Conservation (phyloP, 2,329 filamentous ascomycete species). For the Plectosphaerella cucumerina region DNA sequence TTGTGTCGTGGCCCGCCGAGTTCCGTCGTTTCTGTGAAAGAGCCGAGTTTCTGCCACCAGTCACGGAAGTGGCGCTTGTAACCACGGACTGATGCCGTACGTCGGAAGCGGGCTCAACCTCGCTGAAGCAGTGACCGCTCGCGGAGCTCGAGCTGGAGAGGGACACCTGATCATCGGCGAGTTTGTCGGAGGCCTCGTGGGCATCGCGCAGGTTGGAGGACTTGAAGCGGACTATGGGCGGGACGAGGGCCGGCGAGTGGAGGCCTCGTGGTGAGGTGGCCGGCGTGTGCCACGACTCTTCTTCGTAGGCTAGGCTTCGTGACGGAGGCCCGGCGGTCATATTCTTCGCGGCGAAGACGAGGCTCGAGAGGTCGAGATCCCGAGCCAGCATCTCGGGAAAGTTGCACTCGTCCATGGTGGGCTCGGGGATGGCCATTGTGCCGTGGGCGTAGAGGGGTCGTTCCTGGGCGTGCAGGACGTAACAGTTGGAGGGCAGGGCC, state of each 20-base stretch:
- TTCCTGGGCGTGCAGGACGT: slow-evolving; percentile 3
- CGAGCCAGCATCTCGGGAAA: slow-evolving; percentile 52
- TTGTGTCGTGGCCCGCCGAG: slow-evolving; percentile 5
- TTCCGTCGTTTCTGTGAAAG: slow-evolving; percentile 16
- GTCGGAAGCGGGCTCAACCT: slow-evolving; percentile 23
- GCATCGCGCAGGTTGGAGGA: not conserved
- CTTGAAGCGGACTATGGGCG: not conserved
- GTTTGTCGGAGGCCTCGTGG: not conserved
- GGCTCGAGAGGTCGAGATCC: slow-evolving; percentile 45
- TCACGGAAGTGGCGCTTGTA: slow-evolving; percentile 35
- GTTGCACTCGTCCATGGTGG: slow-evolving; percentile 34
- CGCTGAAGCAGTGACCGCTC: slow-evolving; percentile 30
- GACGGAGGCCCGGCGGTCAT: slow-evolving; percentile 49
- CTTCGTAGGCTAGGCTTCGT: slow-evolving; percentile 25
- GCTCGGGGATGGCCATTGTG: slow-evolving; percentile 5
- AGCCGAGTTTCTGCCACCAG: slow-evolving; percentile 24
- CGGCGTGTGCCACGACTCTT: slow-evolving; percentile 9
- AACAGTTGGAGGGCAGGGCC: slow-evolving; percentile 22
- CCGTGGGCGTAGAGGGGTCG: not conserved
- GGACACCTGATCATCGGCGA: slow-evolving; percentile 1
- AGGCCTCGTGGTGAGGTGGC: slow-evolving; percentile 1
- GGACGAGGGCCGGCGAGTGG: not conserved
- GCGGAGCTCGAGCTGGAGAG: slow-evolving; percentile 22
- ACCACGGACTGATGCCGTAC: slow-evolving; percentile 31
- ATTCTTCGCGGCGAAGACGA: slow-evolving; percentile 43